A percentile compares a stretch with the other conserved stretches of the same genome.
Evolutionary conservation across 176 grass and related monocot genomes (phyloP).

Genomic region (Areca catechu): DNA sequence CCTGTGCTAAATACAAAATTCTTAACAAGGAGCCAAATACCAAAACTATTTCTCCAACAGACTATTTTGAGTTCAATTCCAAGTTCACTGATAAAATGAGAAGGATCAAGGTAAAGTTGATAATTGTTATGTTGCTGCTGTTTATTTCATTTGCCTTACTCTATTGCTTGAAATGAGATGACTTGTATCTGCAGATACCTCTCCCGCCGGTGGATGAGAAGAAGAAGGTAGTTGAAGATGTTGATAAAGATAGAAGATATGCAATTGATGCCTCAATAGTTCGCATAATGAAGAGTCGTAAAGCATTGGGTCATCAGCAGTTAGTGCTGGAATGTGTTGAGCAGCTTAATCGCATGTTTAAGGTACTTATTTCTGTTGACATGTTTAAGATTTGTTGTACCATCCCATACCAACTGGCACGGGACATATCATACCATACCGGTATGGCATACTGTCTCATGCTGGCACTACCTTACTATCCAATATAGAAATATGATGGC

Average conservation of each 20-base stretch:
- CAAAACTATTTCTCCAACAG: slow-evolving; percentile 62
- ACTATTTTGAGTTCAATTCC: slow-evolving; percentile 83
- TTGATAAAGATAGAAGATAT: slow-evolving; percentile 59
- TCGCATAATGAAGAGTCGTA: slow-evolving; percentile 61
- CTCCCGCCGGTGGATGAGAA: slow-evolving; percentile 5
- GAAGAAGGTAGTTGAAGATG: slow-evolving; percentile 16
- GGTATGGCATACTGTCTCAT: too few species aligned
- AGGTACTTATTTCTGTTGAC: slow-evolving; percentile 27
- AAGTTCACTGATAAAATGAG: slow-evolving; percentile 93
- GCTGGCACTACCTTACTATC: too few species aligned
- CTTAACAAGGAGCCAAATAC: slow-evolving; percentile 82
- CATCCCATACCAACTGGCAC: too few species aligned
- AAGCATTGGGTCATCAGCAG: slow-evolving; percentile 56
- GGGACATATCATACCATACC: too few species aligned
- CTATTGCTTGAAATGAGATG: not conserved
- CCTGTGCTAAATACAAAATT: slow-evolving; percentile 95
- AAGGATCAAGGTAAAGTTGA: slow-evolving; percentile 76
- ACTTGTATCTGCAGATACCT: not conserved
- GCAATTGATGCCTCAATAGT: slow-evolving; percentile 62
- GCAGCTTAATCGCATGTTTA: slow-evolving; percentile 80
- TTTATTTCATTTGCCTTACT: too few species aligned
- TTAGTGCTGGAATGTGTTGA: slow-evolving; percentile 57
- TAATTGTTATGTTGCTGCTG: slow-evolving; percentile 1
- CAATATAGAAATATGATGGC: too few species aligned
- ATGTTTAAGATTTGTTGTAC: too few species aligned